Percentiles rank a stretch among this genome's conserved stretches.
phyloP scores from a whole-genome alignment of 139 green algal genomes.

The Asterochloris erici region DNA sequence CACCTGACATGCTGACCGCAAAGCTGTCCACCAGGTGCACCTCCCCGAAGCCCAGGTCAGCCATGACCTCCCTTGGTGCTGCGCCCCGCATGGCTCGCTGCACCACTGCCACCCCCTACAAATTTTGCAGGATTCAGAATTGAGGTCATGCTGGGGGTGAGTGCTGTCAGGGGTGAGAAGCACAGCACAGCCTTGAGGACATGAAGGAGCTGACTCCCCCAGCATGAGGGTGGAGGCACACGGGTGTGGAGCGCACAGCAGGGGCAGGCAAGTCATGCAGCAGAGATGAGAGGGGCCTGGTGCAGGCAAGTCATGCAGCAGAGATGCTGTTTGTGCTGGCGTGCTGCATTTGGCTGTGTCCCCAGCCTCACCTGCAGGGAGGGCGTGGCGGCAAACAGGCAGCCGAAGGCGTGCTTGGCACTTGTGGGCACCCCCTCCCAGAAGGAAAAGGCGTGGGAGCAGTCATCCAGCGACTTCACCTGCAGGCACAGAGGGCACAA shows the following conservation, averaged over 20 bases:
- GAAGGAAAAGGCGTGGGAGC: conserved; percentile 90
- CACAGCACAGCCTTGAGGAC: too few relatives aligned
- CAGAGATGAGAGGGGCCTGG: background rate
- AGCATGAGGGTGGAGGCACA: too few relatives aligned
- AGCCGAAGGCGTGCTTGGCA: conserved; percentile 73
- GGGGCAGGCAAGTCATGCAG: background rate
- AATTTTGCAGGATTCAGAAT: too few relatives aligned
- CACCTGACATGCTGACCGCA: conserved; percentile 85
- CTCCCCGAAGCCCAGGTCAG: conserved; percentile 66
- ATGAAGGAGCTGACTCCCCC: too few relatives aligned
- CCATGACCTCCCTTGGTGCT: conserved; percentile 64
- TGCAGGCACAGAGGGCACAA: background rate
- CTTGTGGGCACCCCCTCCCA: conserved; percentile 85
- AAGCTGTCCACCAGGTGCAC: conserved; percentile 70
- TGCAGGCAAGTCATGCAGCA: background rate
- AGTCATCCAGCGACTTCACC: conserved; percentile 57
- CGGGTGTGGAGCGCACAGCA: too few relatives aligned
- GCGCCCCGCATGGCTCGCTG: conserved; percentile 64
- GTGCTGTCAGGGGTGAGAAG: too few relatives aligned
- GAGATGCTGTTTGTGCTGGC: background rate
- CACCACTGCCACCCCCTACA: conserved; percentile 73
- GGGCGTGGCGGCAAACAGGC: conserved; percentile 58
- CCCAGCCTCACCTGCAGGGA: conserved; percentile 41
- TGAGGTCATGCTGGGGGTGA: too few relatives aligned
- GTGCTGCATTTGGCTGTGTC: background rate